These are phyloP conservation scores for Curvularia sp. DNA, from an alignment of 2,329 filamentous ascomycete genomes.

Conservation along the genomic window DNA sequence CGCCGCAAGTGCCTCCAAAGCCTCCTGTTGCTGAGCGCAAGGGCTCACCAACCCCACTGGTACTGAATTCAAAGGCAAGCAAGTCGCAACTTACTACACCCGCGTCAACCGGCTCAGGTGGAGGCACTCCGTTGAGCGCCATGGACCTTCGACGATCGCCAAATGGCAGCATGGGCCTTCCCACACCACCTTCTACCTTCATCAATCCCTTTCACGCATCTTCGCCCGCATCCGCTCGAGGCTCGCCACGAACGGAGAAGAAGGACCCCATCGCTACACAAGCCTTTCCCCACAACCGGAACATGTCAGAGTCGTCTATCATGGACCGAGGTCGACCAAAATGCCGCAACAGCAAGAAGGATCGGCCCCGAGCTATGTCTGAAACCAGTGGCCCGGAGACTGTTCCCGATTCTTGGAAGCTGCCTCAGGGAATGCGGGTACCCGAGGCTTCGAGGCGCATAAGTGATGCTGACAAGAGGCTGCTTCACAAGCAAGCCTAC, in stretches of 20 bases:
- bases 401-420: constrained; percentile 44
- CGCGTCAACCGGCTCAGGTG: constrained; percentile 35
- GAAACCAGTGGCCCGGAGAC: constrained; percentile 41
- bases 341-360: constrained; percentile 42
- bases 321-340: constrained; percentile 51
- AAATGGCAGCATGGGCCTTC: constrained; percentile 35
- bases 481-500: constrained; percentile 49
- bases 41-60: constrained; percentile 44
- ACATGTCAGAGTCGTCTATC: constrained; percentile 50
- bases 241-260: constrained; percentile 44
- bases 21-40: constrained; percentile 45
- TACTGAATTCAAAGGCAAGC: constrained; percentile 44
- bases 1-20: constrained; percentile 50
- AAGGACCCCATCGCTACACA: constrained; percentile 40
- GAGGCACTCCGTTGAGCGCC: constrained; percentile 37
- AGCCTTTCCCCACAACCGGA: constrained; percentile 39
- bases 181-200: constrained; percentile 43
- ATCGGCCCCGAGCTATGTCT: constrained; percentile 44
- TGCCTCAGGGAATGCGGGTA: constrained; percentile 49
- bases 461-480: constrained; percentile 46
- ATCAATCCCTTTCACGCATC: constrained; percentile 43
- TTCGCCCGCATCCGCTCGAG: constrained; percentile 41
- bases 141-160: constrained; percentile 44
- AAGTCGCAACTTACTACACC: constrained; percentile 44
- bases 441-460: constrained; percentile 45